Percentiles rank a stretch among this genome's conserved stretches.
These are phyloP conservation scores for Cornus florida DNA, from an alignment of 148 eudicot species.

Conservation along the genomic window DNA sequence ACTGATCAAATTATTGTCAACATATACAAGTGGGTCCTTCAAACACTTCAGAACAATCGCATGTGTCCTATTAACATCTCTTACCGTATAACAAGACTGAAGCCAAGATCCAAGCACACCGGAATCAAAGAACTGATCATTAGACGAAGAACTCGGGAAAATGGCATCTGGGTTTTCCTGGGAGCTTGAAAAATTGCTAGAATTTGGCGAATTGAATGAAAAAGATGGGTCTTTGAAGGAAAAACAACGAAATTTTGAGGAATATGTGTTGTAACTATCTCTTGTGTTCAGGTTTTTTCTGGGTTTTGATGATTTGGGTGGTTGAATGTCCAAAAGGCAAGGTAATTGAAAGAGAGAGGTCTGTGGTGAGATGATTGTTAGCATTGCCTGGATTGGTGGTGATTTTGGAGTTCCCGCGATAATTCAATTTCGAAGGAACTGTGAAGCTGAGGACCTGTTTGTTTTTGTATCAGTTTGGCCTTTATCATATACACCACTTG, in stretches of 20 bases:
- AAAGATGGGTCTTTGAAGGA: neutral
- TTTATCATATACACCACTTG: too few relatives aligned
- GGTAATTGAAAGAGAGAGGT: neutral
- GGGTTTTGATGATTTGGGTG: slow-evolving; percentile 2
- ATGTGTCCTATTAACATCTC: slow-evolving; percentile 48
- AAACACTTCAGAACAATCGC: slow-evolving; percentile 41
- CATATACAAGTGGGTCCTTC: slow-evolving; percentile 19
- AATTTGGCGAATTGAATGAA: slow-evolving; percentile 1
- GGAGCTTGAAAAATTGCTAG: slow-evolving; percentile 1
- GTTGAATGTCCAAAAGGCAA: neutral
- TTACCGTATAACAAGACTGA: slow-evolving; percentile 36
- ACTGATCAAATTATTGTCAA: slow-evolving; percentile 63
- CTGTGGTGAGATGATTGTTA: neutral
- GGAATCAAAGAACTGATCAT: slow-evolving; percentile 16
- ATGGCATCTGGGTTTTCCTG: slow-evolving; percentile 13
- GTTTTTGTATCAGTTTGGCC: too few relatives aligned
- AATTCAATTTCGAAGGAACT: neutral
- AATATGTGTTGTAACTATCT: neutral
- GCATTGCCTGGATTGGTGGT: slow-evolving; percentile 2
- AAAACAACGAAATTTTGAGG: slow-evolving; percentile 6
- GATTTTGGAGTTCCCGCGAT: neutral
- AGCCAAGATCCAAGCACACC: slow-evolving; percentile 32
- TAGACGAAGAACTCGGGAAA: neutral
- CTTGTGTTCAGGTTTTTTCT: neutral
- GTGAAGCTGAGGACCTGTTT: too few relatives aligned